Evolutionary conservation across 2,329 filamentous ascomycete species (phyloP).

Genomic region (Fusarium sp.): DNA sequence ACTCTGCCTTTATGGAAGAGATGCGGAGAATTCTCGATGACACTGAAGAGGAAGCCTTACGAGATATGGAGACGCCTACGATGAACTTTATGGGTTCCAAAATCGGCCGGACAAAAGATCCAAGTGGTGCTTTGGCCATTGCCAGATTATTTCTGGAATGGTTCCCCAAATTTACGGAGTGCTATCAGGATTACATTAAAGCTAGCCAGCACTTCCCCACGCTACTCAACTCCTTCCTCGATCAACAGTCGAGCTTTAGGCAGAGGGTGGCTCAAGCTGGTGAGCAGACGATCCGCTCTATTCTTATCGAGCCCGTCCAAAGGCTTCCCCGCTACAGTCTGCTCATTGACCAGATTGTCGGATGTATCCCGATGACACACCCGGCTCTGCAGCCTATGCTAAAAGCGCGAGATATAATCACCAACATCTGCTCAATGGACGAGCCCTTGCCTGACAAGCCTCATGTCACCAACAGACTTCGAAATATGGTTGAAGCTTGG

Average conservation of each 20-base stretch:
- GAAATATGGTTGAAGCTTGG: conserved; percentile 83
- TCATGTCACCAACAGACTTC: conserved; percentile 78
- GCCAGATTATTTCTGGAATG: conserved; percentile 87
- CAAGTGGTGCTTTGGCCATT: conserved; percentile 81
- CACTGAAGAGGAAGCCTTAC: conserved; percentile 82
- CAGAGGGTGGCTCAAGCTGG: conserved; percentile 84
- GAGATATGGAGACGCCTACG: conserved; percentile 75
- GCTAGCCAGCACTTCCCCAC: conserved; percentile 89
- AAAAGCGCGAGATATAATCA: conserved; percentile 91
- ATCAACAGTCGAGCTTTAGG: conserved; percentile 84
- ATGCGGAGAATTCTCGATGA: conserved; percentile 82
- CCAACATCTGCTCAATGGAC: conserved; percentile 96
- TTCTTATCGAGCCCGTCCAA: conserved; percentile 96
- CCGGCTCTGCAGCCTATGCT: conserved; percentile 86
- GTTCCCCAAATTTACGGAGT: conserved; percentile 92
- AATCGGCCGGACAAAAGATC: conserved; percentile 70
- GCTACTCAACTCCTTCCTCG: conserved; percentile 81
- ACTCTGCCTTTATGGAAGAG: conserved; percentile 82
- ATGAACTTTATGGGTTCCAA: conserved; percentile 57
- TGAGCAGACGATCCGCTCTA: conserved; percentile 89
- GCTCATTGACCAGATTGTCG: conserved; percentile 94
- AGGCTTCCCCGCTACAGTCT: conserved; percentile 93
- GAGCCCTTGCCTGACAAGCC: conserved; percentile 76
- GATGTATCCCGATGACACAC: conserved; percentile 85
- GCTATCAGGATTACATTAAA: conserved; percentile 93